Percentiles rank a stretch among this genome's conserved stretches.
phyloP scores from a whole-genome alignment of 306 rosid species.

The Dryas octopetala region DNA sequence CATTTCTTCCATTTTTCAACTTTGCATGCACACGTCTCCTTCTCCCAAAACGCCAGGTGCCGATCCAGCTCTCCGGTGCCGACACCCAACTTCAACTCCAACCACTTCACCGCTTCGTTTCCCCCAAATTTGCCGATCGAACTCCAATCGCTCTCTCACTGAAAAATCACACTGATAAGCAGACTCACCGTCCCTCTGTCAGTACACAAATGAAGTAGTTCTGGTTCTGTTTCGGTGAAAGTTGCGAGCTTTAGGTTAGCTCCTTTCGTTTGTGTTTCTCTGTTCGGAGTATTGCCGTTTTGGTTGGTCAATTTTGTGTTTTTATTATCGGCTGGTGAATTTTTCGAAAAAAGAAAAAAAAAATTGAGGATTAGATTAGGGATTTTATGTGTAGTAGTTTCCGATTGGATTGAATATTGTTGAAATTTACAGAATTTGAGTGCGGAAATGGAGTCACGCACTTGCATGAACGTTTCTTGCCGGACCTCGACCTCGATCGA shows the following conservation, averaged over 20 bases:
- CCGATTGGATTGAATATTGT: conserved; percentile 19
- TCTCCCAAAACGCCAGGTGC: conserved; percentile 26
- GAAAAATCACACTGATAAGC: conserved; percentile 8
- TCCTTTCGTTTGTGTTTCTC: conserved; percentile 21
- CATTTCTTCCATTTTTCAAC: conserved; percentile 37
- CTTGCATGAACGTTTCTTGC: conserved; percentile 78
- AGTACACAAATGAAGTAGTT: conserved; percentile 12
- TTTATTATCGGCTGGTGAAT: not conserved
- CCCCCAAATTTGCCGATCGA: conserved; percentile 10
- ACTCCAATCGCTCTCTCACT: not conserved
- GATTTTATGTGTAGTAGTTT: conserved; percentile 23
- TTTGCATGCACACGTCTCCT: conserved; percentile 94
- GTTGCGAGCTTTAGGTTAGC: conserved; percentile 17
- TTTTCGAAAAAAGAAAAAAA: no score
- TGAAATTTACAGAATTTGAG: conserved; percentile 32
- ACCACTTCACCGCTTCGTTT: conserved; percentile 7
- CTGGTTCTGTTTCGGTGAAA: conserved; percentile 6
- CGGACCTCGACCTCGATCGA: conserved; percentile 56
- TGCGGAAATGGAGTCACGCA: conserved; percentile 58
- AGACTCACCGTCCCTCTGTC: conserved; percentile 3
- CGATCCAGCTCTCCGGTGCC: conserved; percentile 34
- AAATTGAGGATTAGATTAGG: conserved; percentile 37
- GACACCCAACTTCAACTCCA: conserved; percentile 27
- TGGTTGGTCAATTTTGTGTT: conserved; percentile 15
- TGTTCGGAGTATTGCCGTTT: conserved; percentile 9